Evolutionary conservation across 139 green algal species (phyloP), one percentile per base, ranked within the genome.

Genomic region (Pleodorina starrii): DNA sequence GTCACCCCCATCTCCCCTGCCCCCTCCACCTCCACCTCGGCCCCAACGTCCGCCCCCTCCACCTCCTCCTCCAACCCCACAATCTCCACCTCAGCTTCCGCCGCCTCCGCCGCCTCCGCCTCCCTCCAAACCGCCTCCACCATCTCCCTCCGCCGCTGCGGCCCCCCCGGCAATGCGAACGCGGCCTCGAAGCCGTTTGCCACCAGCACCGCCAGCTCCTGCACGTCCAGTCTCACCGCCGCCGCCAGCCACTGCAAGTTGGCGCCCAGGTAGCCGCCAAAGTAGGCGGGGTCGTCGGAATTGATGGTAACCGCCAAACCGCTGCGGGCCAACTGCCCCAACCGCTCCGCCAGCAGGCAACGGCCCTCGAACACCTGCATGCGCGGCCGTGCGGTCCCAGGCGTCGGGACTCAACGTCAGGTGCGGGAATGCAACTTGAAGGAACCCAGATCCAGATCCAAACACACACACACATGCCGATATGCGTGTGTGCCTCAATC

Each of bases 201-300:
- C 0, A 92, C 93, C 51, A 95, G 57, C 7, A 32, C 32, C 0
- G 93, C 93, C 48, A 94, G 40, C 5, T 43, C 19, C 0, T 85
- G 85, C 25, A 95, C 69, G 27, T 89, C 51, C 2, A 84, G 48
- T 14, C 50, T n/a, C 50, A 17, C 48, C 50, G 38, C 50, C 46
- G 9, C 6, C 11, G 91, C 87, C 5, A 92, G 19, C 32, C 73
- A 96, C 29, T 79, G 43, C 59, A 91, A 96, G 85, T 96, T 96
- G 35, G 69, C 85, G 19, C 86, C 87, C 0, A 96, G 29, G 63
- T 96, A 95, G 63, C 54, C 90, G 0, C 69, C 89, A 72, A 97
- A 96, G 82, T 94, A 96, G 5, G 94, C 92, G 0, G 95, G 93
- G 89, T 97, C 95, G 84, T 97, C 95, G 17, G 54, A 90, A 82